Evolutionary conservation across 495 filamentous ascomycete species (phyloP).

Genomic region (Aspergillus ostianus): DNA sequence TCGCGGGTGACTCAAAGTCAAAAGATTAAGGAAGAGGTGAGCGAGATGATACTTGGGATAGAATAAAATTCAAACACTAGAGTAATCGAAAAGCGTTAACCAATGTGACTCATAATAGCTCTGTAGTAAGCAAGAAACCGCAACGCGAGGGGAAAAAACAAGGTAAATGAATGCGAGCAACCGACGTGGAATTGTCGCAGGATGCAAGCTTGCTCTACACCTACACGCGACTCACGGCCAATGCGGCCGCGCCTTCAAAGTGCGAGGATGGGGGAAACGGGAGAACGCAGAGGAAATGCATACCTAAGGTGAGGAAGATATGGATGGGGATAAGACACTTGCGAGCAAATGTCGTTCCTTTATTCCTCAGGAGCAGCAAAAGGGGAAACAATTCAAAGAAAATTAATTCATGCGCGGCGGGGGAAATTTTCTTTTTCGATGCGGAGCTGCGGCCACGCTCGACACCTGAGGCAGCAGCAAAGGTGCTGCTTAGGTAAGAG

Average conservation of each 20-base stretch:
- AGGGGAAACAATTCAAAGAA: constrained; percentile 5
- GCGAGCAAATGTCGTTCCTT: constrained; percentile 6
- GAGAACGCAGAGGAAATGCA: neutral
- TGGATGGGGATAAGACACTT: constrained; percentile 4
- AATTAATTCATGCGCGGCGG: constrained; percentile 26
- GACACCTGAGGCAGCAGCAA: constrained; percentile 29
- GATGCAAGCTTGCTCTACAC: too few relatives aligned
- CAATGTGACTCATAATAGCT: neutral
- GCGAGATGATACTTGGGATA: neutral
- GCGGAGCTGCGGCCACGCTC: constrained; percentile 25
- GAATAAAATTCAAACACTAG: neutral
- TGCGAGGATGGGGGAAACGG: neutral
- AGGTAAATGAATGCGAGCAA: neutral
- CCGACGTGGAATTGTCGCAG: too few relatives aligned
- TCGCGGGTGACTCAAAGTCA: constrained; percentile 9
- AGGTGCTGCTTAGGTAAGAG: neutral
- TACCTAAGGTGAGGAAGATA: neutral
- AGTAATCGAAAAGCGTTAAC: neutral
- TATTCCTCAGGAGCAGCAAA: neutral
- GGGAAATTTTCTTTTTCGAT: constrained; percentile 37
- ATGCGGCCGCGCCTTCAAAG: neutral
- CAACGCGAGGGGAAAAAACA: neutral
- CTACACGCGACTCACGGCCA: neutral
- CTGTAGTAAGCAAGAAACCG: neutral
- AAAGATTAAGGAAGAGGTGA: neutral